Base-by-base conservation (phyloP, 257 asterid genomes). In the Salvia hispanica region DNA sequence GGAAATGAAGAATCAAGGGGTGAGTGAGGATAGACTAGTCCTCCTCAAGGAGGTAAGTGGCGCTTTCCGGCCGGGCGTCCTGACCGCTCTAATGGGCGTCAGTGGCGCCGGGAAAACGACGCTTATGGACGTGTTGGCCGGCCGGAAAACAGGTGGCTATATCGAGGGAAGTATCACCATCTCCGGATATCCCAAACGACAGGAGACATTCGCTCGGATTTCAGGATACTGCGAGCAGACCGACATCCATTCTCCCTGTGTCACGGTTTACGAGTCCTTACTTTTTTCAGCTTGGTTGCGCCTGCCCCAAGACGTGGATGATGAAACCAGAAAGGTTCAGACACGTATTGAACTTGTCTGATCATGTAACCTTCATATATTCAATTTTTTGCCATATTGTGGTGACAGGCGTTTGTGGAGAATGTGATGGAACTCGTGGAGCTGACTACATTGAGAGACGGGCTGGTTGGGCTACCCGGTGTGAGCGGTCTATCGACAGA, bases 61-160 rank as follows among this genome's bases (percentile, higher is more conserved):
- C 14, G 84, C 85, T 5, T 86, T 86, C 71, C 82, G 86, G 58
- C 93, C 93, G 2, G 90, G 93, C 34, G 85, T 86, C 56, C 78
- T 86, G 45, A 84, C 89, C 2, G 93, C 93, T 67, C 69, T 86
- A 47, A 86, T 86, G 93, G 93, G 93, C 4, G 89, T 86, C 43
- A 86, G 89, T 25, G 93, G 93, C 43, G 93, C 93, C 0, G 89
- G 93, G 12, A 86, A 86, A 82, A 86, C 93, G 9, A 86, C 93
- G 15, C 81, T 86, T 50, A 79, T 86, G 93, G 93, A 86, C 16
- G 93, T 86, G 16, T 53, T 86, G 76, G 89, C 89, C 2, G 93
- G 93, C 50, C 79, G 93, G 43, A 86, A 86, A 80, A 86, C 92
- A 0, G 86, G 89, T 15, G 89, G 94, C 54, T 79, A 84, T 63